A percentile compares a stretch with the other conserved stretches of the same genome.
Evolutionary conservation across 495 filamentous ascomycete species (phyloP).

Genomic region (Hypoxylon cercidicola): DNA sequence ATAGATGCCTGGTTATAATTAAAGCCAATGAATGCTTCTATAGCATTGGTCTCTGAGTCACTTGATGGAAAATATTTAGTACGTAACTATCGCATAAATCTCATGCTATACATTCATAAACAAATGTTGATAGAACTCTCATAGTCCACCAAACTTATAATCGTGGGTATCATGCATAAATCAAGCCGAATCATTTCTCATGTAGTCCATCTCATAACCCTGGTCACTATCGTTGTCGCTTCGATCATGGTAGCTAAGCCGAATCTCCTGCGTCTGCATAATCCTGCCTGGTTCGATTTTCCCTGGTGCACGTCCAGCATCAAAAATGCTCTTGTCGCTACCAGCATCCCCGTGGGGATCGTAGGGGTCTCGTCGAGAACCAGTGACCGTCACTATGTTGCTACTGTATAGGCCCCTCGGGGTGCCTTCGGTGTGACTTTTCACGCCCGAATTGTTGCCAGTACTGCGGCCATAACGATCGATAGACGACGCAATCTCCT

Average conservation of each 20-base stretch:
- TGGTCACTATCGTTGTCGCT: slow-evolving; percentile 41
- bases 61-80: no score
- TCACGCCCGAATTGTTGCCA: slow-evolving; percentile 34
- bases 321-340: slow-evolving; percentile 44
- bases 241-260: slow-evolving; percentile 39
- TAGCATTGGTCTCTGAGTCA: no score
- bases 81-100: no score
- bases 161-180: slow-evolving; percentile 15
- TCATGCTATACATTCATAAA: no score
- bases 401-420: slow-evolving; percentile 30
- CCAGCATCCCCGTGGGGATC: slow-evolving; percentile 30
- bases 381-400: slow-evolving; percentile 30
- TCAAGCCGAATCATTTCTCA: slow-evolving; percentile 31
- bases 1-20: no score
- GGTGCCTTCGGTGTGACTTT: slow-evolving; percentile 17
- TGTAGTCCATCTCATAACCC: slow-evolving; percentile 40
- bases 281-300: slow-evolving; percentile 25
- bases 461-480: slow-evolving; percentile 32
- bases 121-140: neutral
- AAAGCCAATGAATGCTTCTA: no score
- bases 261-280: slow-evolving; percentile 41
- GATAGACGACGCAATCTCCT: slow-evolving; percentile 38
- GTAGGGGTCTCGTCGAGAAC: slow-evolving; percentile 24
- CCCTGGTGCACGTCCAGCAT: slow-evolving; percentile 24
- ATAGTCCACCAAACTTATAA: no score